phyloP scores from a whole-genome alignment of 257 asterid species.

The Solanum corneliomulleri region DNA sequence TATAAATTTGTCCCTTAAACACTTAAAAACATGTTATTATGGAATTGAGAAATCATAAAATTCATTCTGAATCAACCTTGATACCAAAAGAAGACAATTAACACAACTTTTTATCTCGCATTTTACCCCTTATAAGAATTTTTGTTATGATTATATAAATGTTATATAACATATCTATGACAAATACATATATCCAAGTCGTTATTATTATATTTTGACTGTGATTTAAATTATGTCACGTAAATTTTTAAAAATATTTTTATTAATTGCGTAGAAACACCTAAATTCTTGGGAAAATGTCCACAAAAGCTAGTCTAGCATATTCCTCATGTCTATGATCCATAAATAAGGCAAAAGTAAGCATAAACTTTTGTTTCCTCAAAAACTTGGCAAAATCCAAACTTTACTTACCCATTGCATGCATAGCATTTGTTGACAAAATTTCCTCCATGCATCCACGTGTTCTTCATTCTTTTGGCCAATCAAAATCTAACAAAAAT shows the following conservation, averaged over 20 bases:
- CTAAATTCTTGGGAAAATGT: not conserved
- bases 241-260: too few species aligned
- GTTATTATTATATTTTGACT: accelerated
- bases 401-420: constrained; percentile 10
- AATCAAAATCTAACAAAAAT: not conserved
- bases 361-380: not conserved
- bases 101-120: not conserved
- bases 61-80: accelerated
- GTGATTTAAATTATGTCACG: not conserved
- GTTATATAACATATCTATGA: not conserved
- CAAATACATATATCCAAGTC: not conserved
- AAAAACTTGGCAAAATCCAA: constrained; percentile 1
- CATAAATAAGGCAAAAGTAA: constrained; percentile 1
- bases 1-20: not conserved
- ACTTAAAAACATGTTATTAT: not conserved
- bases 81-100: not conserved
- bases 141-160: not conserved
- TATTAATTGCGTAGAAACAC: not conserved
- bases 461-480: not conserved
- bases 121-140: not conserved
- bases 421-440: constrained; percentile 12
- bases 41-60: not conserved
- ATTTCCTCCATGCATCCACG: not conserved
- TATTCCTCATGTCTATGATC: not conserved
- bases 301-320: not conserved